Conservation (phyloP, 306 rosid species). For the Pyrus bretschneideri region DNA sequence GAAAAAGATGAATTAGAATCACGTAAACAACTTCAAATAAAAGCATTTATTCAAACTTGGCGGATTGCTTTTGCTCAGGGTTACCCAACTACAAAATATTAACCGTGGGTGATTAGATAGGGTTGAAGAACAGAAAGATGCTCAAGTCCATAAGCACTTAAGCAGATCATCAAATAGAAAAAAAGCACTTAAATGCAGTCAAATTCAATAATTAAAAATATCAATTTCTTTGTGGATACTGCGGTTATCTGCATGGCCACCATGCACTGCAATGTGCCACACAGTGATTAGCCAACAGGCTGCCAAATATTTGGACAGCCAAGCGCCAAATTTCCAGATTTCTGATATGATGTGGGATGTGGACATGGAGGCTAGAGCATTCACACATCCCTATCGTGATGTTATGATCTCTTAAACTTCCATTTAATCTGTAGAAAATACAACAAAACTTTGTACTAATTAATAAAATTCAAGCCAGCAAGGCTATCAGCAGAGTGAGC, state of each 20-base stretch:
- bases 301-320: constrained; percentile 29
- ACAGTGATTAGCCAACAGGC: background rate
- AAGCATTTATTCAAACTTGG: constrained; percentile 5
- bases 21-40: background rate
- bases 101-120: background rate
- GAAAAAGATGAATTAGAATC: background rate
- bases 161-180: background rate
- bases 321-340: constrained; percentile 33
- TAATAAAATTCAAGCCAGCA: too few relatives aligned
- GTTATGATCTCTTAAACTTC: background rate
- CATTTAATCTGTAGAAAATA: too few relatives aligned
- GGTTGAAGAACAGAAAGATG: background rate
- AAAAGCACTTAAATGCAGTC: too few relatives aligned
- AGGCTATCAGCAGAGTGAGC: too few relatives aligned
- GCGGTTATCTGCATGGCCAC: background rate
- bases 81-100: background rate
- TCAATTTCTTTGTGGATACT: background rate
- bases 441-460: too few relatives aligned
- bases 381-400: constrained; percentile 17
- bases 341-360: constrained; percentile 4
- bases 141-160: background rate
- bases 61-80: background rate
- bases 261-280: constrained; percentile 8
- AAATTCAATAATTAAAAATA: too few relatives aligned
- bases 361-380: constrained; percentile 16